phyloP scores from a whole-genome alignment of 2,329 filamentous ascomycete species.

The Teratosphaeria viscida region DNA sequence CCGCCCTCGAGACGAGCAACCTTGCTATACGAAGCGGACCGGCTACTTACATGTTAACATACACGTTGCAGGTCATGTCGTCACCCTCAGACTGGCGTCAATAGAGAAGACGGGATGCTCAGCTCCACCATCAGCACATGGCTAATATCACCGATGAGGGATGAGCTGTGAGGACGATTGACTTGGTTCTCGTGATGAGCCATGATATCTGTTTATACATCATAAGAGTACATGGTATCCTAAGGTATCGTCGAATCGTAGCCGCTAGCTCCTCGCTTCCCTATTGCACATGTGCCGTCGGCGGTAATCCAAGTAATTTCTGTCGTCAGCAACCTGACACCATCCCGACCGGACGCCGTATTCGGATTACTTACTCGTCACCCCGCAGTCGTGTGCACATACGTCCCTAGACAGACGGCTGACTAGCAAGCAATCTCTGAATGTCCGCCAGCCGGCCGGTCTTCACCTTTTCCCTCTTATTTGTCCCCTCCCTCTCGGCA shows the following conservation, averaged over 20 bases:
- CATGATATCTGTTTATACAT: neutral
- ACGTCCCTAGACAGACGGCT: neutral
- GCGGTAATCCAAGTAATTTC: neutral
- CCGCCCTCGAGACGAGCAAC: no score
- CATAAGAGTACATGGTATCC: neutral
- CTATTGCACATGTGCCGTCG: neutral
- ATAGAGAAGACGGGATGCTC: no score
- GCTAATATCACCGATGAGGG: neutral
- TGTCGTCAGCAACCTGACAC: neutral
- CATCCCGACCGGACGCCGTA: neutral
- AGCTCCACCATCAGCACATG: no score
- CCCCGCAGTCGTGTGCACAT: neutral
- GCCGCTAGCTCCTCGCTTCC: neutral
- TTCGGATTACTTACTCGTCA: neutral
- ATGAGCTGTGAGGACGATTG: neutral
- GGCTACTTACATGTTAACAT: no score
- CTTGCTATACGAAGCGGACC: no score
- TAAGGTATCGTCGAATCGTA: neutral
- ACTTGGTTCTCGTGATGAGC: neutral
- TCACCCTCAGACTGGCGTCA: no score
- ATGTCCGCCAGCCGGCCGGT: slow-evolving; percentile 32
- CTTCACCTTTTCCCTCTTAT: slow-evolving; percentile 41
- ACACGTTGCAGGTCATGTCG: no score
- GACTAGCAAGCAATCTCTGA: slow-evolving; percentile 28
- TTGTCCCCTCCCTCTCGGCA: slow-evolving; percentile 50